Evolutionary conservation across 345 rosid genomes (phyloP), one percentile per base, ranked within the genome.

Genomic region (Acer saccharum): DNA sequence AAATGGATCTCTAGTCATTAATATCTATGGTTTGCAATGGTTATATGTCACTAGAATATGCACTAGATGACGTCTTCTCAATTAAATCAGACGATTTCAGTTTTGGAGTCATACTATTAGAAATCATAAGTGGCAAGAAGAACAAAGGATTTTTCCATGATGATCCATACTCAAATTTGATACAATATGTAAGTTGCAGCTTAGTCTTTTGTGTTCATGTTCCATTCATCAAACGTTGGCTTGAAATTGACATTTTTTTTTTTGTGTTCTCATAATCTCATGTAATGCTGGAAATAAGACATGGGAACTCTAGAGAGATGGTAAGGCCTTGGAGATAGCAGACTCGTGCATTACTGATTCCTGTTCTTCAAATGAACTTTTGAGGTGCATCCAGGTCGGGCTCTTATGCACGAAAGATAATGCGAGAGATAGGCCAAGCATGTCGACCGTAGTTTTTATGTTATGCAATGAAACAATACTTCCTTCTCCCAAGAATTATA

Each of bases 281-380:
- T 58, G 18, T 20, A 18, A 18, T 18, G 18, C 2, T 58, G 20
- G 18, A 14, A 20, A 62, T 27, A 68, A 78, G 81, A 76, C 52
- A 7, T 78, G 77, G 76, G 48, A 64, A 57, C 70, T 64, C 8
- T 78, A 77, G 81, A 78, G 65, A 21, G 4, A 78, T 20, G 77
- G 57, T 11, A 72, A 17, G 57, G 43, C 60, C 52, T 21, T 78
- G 29, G 71, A 78, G 10, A 13, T 78, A 29, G 65, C 65, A 4
- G 77, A 78, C 64, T 13, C 25, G 7, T 32, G 21, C 25, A n/a
- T 12, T 0, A 1, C 11, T 44, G 12, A 48, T 7, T 32, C 71
- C 4, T 29, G 46, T 63, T 21, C 80, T 11, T 35, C 18, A 20
- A 11, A 29, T 20, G 68, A 63, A 41, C 23, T 64, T 10, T 2